Evolutionary conservation across 768 basidiomycete species (phyloP).

Genomic region (Rhizopogon vulgaris): DNA sequence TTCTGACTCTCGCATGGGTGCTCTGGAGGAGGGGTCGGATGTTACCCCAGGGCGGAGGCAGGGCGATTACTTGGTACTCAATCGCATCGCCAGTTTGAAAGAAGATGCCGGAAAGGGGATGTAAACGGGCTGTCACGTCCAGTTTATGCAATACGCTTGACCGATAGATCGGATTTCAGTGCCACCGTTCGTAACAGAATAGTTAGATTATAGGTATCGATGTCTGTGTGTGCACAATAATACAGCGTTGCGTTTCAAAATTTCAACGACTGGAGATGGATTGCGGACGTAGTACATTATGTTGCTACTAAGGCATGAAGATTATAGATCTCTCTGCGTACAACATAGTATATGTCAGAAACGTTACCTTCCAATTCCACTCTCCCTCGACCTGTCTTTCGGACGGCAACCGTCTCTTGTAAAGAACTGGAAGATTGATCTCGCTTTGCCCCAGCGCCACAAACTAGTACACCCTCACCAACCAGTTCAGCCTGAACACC

Average conservation of each 20-base stretch:
- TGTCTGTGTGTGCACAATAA: neutral
- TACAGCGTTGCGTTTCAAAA: neutral
- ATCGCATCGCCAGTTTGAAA: constrained; percentile 90
- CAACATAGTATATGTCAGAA: constrained; percentile 84
- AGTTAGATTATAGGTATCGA: neutral
- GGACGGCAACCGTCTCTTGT: constrained; percentile 76
- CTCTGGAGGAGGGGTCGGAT: constrained; percentile 49
- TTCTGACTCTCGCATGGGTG: constrained; percentile 68
- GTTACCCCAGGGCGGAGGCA: constrained; percentile 40
- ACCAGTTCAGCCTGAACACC: constrained; percentile 89
- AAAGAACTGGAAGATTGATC: constrained; percentile 36
- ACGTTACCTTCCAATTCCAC: constrained; percentile 88
- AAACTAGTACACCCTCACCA: constrained; percentile 95
- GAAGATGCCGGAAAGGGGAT: constrained; percentile 79
- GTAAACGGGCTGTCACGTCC: constrained; percentile 4
- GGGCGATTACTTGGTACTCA: constrained; percentile 80
- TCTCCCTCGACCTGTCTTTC: constrained; percentile 78
- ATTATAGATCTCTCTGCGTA: constrained; percentile 84
- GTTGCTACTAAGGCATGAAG: constrained; percentile 86
- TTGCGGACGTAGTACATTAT: constrained; percentile 17
- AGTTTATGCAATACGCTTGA: neutral
- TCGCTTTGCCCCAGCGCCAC: constrained; percentile 55
- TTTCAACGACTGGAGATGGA: constrained; percentile 5
- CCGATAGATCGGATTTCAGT: neutral
- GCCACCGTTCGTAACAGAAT: neutral